Conservation (phyloP, 371 early-diverging fungal species). For the Haplosporangium sp. region DNA sequence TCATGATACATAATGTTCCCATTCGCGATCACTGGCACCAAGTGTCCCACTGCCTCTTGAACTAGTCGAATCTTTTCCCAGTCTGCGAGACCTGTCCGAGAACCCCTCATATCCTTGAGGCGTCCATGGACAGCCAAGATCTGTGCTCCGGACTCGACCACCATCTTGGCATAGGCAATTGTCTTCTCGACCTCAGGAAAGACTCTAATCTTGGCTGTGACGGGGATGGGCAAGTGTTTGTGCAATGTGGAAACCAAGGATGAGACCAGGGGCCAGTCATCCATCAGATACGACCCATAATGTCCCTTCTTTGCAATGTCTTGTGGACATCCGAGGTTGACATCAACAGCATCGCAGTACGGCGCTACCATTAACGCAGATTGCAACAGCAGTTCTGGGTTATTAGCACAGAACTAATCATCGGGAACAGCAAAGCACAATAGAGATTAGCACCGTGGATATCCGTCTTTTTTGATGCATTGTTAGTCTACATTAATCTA, state of each 20-base stretch:
- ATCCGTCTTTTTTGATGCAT: not conserved
- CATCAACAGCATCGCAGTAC: constrained; percentile 95
- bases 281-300: constrained; percentile 97
- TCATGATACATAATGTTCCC: constrained; percentile 95
- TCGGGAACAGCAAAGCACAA: constrained; percentile 4
- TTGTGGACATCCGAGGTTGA: constrained; percentile 99
- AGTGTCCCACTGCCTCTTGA: constrained; percentile 74
- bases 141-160: constrained; percentile 94
- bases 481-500: not conserved
- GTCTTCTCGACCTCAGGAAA: constrained; percentile 94
- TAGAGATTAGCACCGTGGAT: not conserved
- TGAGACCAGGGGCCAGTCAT: constrained; percentile 94
- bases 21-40: constrained; percentile 97
- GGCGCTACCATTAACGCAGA: constrained; percentile 90
- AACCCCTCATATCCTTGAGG: constrained; percentile 96
- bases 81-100: constrained; percentile 96
- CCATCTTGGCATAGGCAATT: constrained; percentile 96
- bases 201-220: constrained; percentile 98
- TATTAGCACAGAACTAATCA: constrained; percentile 97
- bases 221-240: constrained; percentile 90
- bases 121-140: constrained; percentile 98
- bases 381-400: constrained; percentile 85
- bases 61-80: constrained; percentile 97
- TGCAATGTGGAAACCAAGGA: constrained; percentile 76
- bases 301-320: constrained; percentile 94